These are phyloP conservation scores for Calonectria leucothoes DNA, from an alignment of 2,329 filamentous ascomycete genomes.

Conservation along the genomic window DNA sequence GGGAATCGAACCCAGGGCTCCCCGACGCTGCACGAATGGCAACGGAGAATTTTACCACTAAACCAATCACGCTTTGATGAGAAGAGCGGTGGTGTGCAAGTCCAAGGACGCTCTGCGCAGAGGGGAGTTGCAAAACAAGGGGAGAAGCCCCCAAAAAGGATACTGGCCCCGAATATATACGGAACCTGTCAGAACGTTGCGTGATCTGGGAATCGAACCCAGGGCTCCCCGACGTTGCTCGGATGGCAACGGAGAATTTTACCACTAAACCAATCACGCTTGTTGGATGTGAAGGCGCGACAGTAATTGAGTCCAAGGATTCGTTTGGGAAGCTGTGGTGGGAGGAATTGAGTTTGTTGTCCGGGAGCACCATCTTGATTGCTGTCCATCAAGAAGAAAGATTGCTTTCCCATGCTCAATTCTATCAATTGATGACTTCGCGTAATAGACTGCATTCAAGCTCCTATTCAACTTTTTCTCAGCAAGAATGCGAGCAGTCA, in stretches of 20 bases:
- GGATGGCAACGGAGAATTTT: not conserved
- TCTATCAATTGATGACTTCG: too few species aligned
- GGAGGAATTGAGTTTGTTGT: not conserved
- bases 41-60: not conserved
- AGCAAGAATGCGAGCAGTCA: too few species aligned
- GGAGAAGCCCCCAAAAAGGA: not conserved
- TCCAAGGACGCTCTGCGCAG: not conserved
- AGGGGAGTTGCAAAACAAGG: not conserved
- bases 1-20: not conserved
- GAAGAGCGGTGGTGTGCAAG: not conserved
- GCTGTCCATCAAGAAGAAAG: too few species aligned
- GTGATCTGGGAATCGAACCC: slow-evolving; percentile 1
- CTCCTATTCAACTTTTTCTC: too few species aligned
- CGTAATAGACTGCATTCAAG: too few species aligned
- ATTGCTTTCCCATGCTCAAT: too few species aligned
- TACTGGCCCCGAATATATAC: not conserved
- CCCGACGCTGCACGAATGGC: not conserved
- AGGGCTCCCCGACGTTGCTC: not conserved
- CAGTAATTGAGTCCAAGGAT: not conserved
- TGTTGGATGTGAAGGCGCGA: not conserved
- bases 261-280: not conserved
- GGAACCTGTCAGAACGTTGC: not conserved
- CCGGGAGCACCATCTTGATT: not conserved
- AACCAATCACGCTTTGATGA: not conserved
- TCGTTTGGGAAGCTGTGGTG: not conserved